Evolutionary conservation across 352 stramenopile genomes (phyloP), one percentile per base, ranked within the genome.

Genomic region (Globisporangium acanthophoron): DNA sequence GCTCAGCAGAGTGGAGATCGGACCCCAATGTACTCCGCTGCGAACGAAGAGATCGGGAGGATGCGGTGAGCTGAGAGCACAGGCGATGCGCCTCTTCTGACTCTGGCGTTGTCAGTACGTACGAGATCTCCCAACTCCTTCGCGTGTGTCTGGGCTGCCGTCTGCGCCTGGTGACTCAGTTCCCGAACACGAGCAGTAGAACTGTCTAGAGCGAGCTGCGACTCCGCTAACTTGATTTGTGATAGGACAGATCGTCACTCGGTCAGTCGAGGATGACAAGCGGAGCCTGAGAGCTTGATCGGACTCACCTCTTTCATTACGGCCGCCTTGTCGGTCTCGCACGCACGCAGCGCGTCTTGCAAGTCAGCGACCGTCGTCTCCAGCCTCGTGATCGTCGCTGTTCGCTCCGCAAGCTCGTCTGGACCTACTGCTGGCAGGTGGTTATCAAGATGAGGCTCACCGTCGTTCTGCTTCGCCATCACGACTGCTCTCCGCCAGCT

Each of bases 291-390:
- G 15, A 9, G 15, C 9, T 6, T 18, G 24, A 39, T 47, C 2
- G 41, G 18, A 47, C 43, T 5, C 43, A 64, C 58, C 46, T 54
- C 37, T 44, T 63, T 49, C 39, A 35, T 20, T 20, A 68, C 47
- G 16, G 56, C 44, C n/a, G 55, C 44, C 21, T 53, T 58, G 18
- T 65, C 52, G 20, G 1, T 31, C 18, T 47, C 21, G 6, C 27
- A 35, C 27, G 15, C 43, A 18, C 45, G 12, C 21, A 67, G 52
- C n/a, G 18, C 44, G 0, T 35, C 40, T 8, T 68, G 49, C 20
- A 73, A 48, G 12, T 27, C 31, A 12, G 40, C 16, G 6, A 68
- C 47, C 24, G 70, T 49, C 49, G 50, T 62, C 47, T 73, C 61
- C 9, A 74, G 40, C 0, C 18, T 44, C 15, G 54, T 40, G 15